Evolutionary conservation across 75 land plant species (phyloP).

Genomic region (Adiantum capillusveneris): DNA sequence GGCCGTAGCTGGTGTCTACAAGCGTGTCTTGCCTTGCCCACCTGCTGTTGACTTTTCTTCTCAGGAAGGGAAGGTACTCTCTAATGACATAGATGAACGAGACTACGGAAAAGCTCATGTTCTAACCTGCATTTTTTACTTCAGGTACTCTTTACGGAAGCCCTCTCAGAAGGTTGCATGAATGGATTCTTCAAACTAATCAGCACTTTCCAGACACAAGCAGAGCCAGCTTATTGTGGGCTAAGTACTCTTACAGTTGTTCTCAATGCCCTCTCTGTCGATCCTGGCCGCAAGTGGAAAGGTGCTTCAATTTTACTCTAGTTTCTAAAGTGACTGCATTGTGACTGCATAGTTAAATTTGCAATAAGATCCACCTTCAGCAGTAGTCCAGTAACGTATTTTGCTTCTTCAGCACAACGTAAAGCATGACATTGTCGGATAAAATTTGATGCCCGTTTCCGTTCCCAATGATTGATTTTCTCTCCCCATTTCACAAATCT

Average conservation of each 20-base stretch:
- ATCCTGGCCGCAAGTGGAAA: constrained; percentile 90
- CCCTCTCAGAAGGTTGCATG: constrained; percentile 64
- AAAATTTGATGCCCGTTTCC: too few relatives aligned
- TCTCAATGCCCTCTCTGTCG: constrained; percentile 81
- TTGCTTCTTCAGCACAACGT: too few relatives aligned
- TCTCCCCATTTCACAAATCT: too few relatives aligned
- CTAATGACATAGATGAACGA: not conserved
- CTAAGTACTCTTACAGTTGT: constrained; percentile 74
- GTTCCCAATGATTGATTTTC: too few relatives aligned
- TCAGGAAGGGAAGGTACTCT: constrained; percentile 52
- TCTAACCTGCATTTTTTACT: not conserved
- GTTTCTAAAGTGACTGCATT: too few relatives aligned
- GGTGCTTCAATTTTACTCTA: too few relatives aligned
- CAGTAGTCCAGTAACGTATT: too few relatives aligned
- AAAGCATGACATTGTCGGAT: too few relatives aligned
- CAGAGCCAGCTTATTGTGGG: constrained; percentile 93
- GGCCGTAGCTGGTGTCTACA: constrained; percentile 63
- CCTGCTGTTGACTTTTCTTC: constrained; percentile 70
- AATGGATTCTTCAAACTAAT: constrained; percentile 76
- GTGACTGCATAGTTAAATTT: too few relatives aligned
- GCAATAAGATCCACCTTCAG: too few relatives aligned
- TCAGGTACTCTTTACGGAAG: constrained; percentile 72
- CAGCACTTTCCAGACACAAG: constrained; percentile 80
- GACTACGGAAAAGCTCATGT: too few relatives aligned
- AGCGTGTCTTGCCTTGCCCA: constrained; percentile 59